phyloP scores from a whole-genome alignment of 2,329 filamentous ascomycete genomes.

The Hymenoscyphus fraxineus region DNA sequence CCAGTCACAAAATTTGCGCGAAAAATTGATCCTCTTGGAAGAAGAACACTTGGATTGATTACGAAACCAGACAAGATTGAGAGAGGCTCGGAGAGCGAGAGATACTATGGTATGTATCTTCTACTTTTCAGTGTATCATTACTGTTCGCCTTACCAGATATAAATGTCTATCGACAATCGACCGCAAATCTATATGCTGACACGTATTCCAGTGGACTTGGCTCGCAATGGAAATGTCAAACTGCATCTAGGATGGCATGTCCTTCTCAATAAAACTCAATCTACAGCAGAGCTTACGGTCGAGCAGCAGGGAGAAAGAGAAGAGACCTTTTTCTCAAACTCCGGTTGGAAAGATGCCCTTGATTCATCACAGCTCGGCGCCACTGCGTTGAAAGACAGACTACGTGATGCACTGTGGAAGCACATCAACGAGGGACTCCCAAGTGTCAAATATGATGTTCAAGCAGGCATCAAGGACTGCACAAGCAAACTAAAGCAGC shows the following conservation, averaged over 20 bases:
- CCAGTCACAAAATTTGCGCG: conserved; percentile 38
- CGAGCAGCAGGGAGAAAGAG: conserved; percentile 23
- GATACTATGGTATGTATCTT: conserved; percentile 21
- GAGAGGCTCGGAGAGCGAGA: conserved; percentile 37
- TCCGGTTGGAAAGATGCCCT: conserved; percentile 30
- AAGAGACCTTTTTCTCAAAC: conserved; percentile 24
- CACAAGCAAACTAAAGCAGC: background rate
- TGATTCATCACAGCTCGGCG: conserved; percentile 23
- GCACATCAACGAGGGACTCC: conserved; percentile 34
- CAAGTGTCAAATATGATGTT: conserved; percentile 2
- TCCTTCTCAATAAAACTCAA: conserved; percentile 40
- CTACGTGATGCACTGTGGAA: conserved; percentile 31
- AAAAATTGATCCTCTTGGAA: conserved; percentile 35
- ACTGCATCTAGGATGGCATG: conserved; percentile 47
- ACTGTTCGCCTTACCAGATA: no score
- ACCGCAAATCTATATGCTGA: background rate
- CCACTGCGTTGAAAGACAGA: conserved; percentile 26
- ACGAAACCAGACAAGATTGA: conserved; percentile 44
- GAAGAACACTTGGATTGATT: conserved; percentile 44
- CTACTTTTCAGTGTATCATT: no score
- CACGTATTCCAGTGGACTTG: conserved; percentile 28
- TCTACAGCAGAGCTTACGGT: conserved; percentile 36
- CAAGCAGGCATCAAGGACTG: background rate
- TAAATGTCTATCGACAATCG: no score
- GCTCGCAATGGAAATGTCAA: conserved; percentile 40